Evolutionary conservation across 495 filamentous ascomycete genomes (phyloP), one percentile per base, ranked within the genome.

Genomic region (Neurospora sp.): DNA sequence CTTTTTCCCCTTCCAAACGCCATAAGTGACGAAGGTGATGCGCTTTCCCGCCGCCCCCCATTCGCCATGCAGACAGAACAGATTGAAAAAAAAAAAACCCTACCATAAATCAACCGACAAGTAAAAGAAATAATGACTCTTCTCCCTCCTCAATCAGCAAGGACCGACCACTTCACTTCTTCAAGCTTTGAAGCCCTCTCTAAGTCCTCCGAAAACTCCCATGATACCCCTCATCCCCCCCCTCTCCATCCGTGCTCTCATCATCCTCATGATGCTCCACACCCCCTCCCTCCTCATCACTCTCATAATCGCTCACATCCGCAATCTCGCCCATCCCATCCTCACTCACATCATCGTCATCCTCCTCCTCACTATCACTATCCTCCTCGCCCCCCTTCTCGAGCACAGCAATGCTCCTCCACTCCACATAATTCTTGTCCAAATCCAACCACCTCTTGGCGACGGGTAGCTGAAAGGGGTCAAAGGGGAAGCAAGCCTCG

Each of bases 401-500:
- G 7, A 97, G 80, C 3, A 94, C 92, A 1, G 92, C 89, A 20
- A 97, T 89, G 10, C 88, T 87, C 61, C 88, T 88, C 95, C 95
- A 99, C 72, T 91, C 85, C 27, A 94, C 85, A 76, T 98, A 99
- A 75, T 95, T 94, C 5, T 87, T 86, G 69, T 92, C 88, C 69
- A 99, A 77, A 37, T 81, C 79, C 16, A 81, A 75, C 96, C 96
- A 98, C 44, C 89, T 85, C 79, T 91, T 92, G 76, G 94, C 97
- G 69, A 88, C 84, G 0, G 93, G 95, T 14, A 98, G 85, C 74
- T 92, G 89, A 81, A 97, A 98, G 3, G 96, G 96, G 78, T 99
- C 96, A 77, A 99, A 99, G 2, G 96, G 96, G 80, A 98, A 98
- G 80, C 94, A 97, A 0, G 92, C 92, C 74, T 98, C 95, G 3